These are phyloP conservation scores for Porcisia hertigi DNA, from an alignment of 208 protist species.

Conservation along the genomic window DNA sequence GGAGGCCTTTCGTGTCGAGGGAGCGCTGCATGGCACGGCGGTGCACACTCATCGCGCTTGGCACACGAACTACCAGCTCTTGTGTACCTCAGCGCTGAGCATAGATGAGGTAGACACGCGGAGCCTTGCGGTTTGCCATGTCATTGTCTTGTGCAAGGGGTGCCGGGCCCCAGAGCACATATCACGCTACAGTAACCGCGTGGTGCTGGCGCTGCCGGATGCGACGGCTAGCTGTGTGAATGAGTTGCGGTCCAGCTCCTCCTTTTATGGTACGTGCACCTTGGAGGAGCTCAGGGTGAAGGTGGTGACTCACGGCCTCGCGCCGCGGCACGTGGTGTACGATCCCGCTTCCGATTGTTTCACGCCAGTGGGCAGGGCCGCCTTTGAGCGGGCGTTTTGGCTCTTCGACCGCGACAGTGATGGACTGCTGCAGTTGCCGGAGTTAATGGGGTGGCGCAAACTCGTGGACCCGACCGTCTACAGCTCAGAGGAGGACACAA, in stretches of 20 bases:
- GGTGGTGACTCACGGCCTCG: conserved; percentile 45
- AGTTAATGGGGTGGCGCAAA: conserved; percentile 67
- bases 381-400: conserved; percentile 80
- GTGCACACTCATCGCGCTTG: conserved; percentile 72
- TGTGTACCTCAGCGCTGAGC: conserved; percentile 50
- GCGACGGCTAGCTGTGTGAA: conserved; percentile 42
- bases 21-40: conserved; percentile 48
- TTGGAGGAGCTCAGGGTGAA: conserved; percentile 38
- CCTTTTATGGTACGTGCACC: conserved; percentile 64
- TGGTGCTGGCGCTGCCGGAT: conserved; percentile 54
- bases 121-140: conserved; percentile 54
- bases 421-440: conserved; percentile 56
- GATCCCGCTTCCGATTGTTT: conserved; percentile 46
- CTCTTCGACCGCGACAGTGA: conserved; percentile 79
- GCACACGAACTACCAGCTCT: conserved; percentile 69
- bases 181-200: conserved; percentile 50
- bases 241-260: conserved; percentile 47
- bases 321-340: conserved; percentile 81
- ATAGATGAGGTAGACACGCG: conserved; percentile 63
- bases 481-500: conserved; percentile 37
- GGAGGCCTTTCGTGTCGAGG: conserved; percentile 56
- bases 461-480: conserved; percentile 41
- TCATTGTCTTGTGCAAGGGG: conserved; percentile 70
- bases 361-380: conserved; percentile 60
- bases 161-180: conserved; percentile 32